phyloP scores from a whole-genome alignment of 140 eudicot genomes.

The Anethum foeniculum region DNA sequence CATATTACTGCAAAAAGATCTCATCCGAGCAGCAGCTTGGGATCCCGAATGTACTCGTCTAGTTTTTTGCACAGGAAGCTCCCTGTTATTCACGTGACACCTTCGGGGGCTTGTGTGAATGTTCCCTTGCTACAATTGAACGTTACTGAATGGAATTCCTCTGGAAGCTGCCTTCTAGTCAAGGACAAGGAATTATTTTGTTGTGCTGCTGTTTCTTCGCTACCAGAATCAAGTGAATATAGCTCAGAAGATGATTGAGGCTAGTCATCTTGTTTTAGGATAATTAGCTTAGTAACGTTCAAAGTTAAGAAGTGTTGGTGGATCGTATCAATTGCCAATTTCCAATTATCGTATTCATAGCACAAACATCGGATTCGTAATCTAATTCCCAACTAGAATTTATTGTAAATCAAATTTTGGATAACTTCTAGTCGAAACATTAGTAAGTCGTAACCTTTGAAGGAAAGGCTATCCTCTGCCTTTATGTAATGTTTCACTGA shows the following conservation, averaged over 20 bases:
- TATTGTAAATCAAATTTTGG: background rate
- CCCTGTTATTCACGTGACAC: constrained; percentile 93
- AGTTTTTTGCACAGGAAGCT: constrained; percentile 75
- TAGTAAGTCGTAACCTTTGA: too few species aligned
- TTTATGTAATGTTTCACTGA: too few species aligned
- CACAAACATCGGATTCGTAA: background rate
- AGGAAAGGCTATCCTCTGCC: too few species aligned
- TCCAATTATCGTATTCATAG: background rate
- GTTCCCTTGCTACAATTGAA: constrained; percentile 71
- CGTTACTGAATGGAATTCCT: constrained; percentile 70
- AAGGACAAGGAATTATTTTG: constrained; percentile 87
- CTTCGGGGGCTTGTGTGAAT: constrained; percentile 76
- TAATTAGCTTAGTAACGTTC: background rate
- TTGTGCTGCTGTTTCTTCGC: constrained; percentile 65
- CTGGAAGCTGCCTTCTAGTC: constrained; percentile 76
- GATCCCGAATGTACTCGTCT: constrained; percentile 78
- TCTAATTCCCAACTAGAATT: background rate
- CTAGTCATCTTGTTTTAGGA: background rate
- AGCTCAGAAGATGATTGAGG: constrained; percentile 83
- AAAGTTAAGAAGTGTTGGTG: background rate
- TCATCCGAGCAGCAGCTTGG: constrained; percentile 88
- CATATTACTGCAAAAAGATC: constrained; percentile 80
- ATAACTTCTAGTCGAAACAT: too few species aligned
- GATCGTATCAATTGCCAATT: background rate
- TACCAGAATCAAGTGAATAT: constrained; percentile 77